Base-by-base conservation (phyloP, 2,329 filamentous ascomycete genomes). In the Penicillium corylophilum region DNA sequence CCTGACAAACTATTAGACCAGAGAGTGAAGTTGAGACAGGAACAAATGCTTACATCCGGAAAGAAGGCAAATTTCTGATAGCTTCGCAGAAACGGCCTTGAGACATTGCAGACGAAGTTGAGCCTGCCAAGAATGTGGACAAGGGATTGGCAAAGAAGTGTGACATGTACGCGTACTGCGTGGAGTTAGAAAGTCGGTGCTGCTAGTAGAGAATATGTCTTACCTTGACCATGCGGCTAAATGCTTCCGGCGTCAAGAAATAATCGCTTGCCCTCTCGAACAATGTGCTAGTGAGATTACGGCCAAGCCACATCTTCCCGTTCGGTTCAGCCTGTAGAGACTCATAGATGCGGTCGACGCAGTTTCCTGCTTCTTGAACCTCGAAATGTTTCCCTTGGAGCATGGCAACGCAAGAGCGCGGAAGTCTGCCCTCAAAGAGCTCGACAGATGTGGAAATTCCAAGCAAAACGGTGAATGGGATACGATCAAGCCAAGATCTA, bases 401-500 rank as follows among this genome's bases (percentile, higher is more conserved):
- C 44, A 77, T 72, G 44, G 77, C 74, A 33, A 82, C 72, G 15
- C 78, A 78, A 15, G 74, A 75, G 41, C 77, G 76, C 10, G 82
- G 77, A 4, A 87, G 68, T 43, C 82, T 76, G 39, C 79, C 77
- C 62, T 86, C 82, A 48, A 87, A 82, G 16, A 82, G 77, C 43
- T 84, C 82, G 10, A 83, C 75, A 2, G 83, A 84, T 0, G 83
- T 86, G n/a, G 82, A 82, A 44, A 86, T 78, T 13, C 81, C 82
- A 48, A 86, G 79, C 3, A 86, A 66, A 3, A 84, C 69, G 2
- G 82, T 76, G 51, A 86, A 81, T 0, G 82, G 82, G 46, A 86
- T 80, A 24, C 83, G 80, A 61, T 84, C 79, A 41, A 77, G 71
- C 83, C 83, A 86, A 16, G 78, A 81, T 55, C 79, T 81, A 53